phyloP scores from a whole-genome alignment of 768 basidiomycete genomes.

The button mushroom (Agaricus bisporus) region DNA sequence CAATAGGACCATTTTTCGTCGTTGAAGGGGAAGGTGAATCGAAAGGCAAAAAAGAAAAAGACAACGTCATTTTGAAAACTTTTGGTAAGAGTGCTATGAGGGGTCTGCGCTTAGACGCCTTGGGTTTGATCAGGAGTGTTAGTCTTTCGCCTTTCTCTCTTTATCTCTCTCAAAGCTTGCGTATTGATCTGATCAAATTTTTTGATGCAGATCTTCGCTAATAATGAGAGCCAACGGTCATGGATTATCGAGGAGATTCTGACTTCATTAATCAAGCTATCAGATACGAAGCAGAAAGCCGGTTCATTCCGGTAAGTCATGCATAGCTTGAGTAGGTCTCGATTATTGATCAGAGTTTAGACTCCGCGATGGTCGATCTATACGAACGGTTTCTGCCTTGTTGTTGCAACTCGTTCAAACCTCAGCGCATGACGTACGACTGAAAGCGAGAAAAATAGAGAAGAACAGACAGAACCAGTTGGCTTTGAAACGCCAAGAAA shows the following conservation, averaged over 20 bases:
- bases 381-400: constrained; percentile 90
- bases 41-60: constrained; percentile 45
- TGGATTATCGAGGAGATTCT: constrained; percentile 99
- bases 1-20: constrained; percentile 92
- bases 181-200: not conserved
- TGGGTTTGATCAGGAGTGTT: constrained; percentile 82
- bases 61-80: constrained; percentile 53
- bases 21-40: constrained; percentile 59
- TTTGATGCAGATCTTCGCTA: constrained; percentile 72
- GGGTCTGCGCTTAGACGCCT: constrained; percentile 71
- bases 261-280: constrained; percentile 81
- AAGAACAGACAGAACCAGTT: constrained; percentile 57
- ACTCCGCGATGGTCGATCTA: constrained; percentile 83
- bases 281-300: constrained; percentile 84
- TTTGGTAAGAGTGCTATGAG: constrained; percentile 79
- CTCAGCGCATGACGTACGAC: constrained; percentile 80
- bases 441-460: constrained; percentile 57
- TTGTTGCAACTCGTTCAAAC: constrained; percentile 96
- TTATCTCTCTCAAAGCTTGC: not conserved
- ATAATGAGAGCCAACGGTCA: constrained; percentile 82
- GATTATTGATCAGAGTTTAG: constrained; percentile 31
- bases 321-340: not conserved
- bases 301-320: constrained; percentile 75
- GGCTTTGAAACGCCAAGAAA: constrained; percentile 61
- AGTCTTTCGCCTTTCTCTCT: constrained; percentile 22